Evolutionary conservation across 202 grass and related monocot species (phyloP), one percentile per base, ranked within the genome.

Genomic region (Bolboschoenoplectus hybrid): DNA sequence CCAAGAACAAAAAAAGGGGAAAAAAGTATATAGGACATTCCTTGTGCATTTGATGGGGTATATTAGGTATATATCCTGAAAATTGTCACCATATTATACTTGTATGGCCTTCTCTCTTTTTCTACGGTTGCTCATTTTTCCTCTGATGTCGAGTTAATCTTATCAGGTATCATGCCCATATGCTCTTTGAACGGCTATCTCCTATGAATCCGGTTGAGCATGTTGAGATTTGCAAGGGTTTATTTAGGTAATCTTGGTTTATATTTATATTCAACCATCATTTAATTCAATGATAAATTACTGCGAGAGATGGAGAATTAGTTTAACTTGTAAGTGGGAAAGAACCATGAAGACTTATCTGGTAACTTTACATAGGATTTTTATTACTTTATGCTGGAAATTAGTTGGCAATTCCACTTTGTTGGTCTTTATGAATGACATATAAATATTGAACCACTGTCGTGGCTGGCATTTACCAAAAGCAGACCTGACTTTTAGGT

Each of bases 141-240:
- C 76, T 61, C 76, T 44, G 14, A 74, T 51, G 11, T 49, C 14
- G 19, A 52, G 71, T 74, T 74, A 51, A 39, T 47, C 72, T 86
- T 91, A 68, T 60, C 88, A 98, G 96, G 96, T 84, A 91, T 81
- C 93, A 99, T 88, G 88, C 97, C 12, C 90, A 94, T 19, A 85
- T 91, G 87, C 97, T 99, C 58, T 92, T 99, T 91, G 92, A 97
- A 60, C 89, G 85, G 26, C 93, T 99, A 82, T 88, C 90, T 19
- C 90, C 80, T 69, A 87, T 97, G 85, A 94, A 97, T 86, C 93
- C 97, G 85, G 85, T 99, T 81, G 93, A 99, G 88, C 97, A 99
- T 78, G 58, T 93, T 70, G 85, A 94, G 82, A 99, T 99, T 88
- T 99, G 90, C 66, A 83, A 90, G 74, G 87, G 71, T 70, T 87